Base-by-base conservation (phyloP, 2,329 filamentous ascomycete species). In the Phaeosphaeria sp. region DNA sequence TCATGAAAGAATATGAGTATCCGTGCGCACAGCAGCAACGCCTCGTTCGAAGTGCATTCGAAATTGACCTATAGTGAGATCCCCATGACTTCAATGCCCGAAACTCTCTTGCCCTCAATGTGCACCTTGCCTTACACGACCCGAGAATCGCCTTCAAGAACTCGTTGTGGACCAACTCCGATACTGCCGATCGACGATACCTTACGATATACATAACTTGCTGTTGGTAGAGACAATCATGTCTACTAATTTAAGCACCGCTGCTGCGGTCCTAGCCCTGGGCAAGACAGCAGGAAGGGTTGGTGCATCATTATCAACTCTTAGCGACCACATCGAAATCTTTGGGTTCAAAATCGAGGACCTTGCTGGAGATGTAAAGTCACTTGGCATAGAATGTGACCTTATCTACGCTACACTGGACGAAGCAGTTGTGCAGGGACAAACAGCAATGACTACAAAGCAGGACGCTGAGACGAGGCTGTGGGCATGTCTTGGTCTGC, bases 301-400 rank as follows among this genome's bases (percentile, higher is more conserved):
- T 22, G 65, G 57, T 17, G 59, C 56, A 22, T 55, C 56, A 15
- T 60, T 67, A 33, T 65, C 61, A 43, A 58, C 62, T 48, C 55
- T 68, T 18, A 40, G 58, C 30, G 56, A 61, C 27, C 33, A 60
- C 22, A 48, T 50, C 36, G 42, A 54, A 33, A 46, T 47, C 46
- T n/a, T 56, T 33, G 54, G 64, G 50, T 54, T 49, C 45, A 48
- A 48, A 15, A 45, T 66, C 18, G 50, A 52, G 39, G 33, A 55
- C 39, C 51, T 69, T 20, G 43, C 56, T 39, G 57, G 47, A 11
- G 61, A 64, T n/a, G 55, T 65, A 44, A 68, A 61, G 30, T 57
- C 54, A 20, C 65, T 69, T 25, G 59, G 61, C n/a, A 59, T 50
- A 22, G 66, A 65, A 51, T 66, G 63, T 57, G 64, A 69, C 42